Percentiles rank a stretch among this genome's conserved stretches.
Evolutionary conservation across 1,284 basidiomycete genomes (phyloP).

Genomic region (Austroboletus olivaceoglutinosus): DNA sequence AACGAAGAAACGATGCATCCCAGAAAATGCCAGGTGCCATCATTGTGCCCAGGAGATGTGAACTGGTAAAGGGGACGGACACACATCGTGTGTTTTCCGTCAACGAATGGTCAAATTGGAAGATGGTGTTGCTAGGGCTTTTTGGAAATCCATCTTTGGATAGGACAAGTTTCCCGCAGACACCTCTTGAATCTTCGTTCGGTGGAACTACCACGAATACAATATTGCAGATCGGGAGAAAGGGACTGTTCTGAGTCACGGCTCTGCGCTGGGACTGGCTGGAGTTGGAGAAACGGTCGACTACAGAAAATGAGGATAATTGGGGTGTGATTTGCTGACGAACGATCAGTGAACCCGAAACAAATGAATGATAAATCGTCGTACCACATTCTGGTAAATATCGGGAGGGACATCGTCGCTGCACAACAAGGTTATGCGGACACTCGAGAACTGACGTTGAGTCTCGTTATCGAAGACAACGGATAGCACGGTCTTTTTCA

Average conservation of each 20-base stretch:
- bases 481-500: slow-evolving; percentile 1
- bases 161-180: slow-evolving; percentile 6
- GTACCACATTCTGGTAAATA: not conserved
- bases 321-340: not conserved
- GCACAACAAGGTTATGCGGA: slow-evolving; percentile 4
- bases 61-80: slow-evolving; percentile 8
- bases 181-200: not conserved
- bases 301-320: not conserved
- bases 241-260: not conserved
- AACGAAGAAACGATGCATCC: not conserved
- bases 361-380: not conserved
- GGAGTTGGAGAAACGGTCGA: not conserved
- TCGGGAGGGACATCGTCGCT: not conserved
- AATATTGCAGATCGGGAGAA: slow-evolving; percentile 5
- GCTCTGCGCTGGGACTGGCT: not conserved
- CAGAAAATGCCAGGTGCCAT: slow-evolving; percentile 3
- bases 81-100: slow-evolving; percentile 10
- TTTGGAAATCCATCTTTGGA: not conserved
- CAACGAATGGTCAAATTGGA: slow-evolving; percentile 5
- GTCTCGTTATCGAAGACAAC: slow-evolving; percentile 6
- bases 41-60: not conserved
- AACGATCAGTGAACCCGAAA: not conserved
- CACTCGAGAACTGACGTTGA: slow-evolving; percentile 10
- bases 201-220: slow-evolving; percentile 1
- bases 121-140: not conserved